A percentile compares a stretch with the other conserved stretches of the same genome.
These are phyloP conservation scores for Coelastrella sp. DNA, from an alignment of 139 green algal species.

Conservation along the genomic window DNA sequence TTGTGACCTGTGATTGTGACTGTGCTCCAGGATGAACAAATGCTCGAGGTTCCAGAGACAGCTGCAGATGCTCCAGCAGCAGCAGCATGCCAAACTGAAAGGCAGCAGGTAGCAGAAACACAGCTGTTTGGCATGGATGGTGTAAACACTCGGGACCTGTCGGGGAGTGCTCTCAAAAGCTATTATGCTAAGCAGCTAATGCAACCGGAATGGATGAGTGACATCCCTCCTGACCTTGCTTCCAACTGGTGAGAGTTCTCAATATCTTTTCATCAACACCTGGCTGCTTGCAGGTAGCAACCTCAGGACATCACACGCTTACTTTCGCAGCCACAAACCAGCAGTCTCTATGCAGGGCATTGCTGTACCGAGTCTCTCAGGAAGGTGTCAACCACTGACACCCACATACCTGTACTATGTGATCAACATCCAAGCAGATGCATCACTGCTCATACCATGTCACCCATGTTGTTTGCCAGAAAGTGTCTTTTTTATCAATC, in stretches of 20 bases:
- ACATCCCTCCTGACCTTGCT: constrained; percentile 82
- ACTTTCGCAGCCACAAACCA: too few relatives aligned
- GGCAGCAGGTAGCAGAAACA: background rate
- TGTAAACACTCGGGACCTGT: background rate
- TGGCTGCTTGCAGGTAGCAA: constrained; percentile 83
- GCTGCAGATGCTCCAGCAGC: constrained; percentile 4
- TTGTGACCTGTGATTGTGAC: background rate
- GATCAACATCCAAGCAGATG: too few relatives aligned
- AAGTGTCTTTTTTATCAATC: background rate
- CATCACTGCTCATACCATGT: constrained; percentile 83
- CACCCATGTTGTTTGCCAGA: constrained; percentile 61
- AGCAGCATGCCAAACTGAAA: background rate
- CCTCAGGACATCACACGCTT: constrained; percentile 93
- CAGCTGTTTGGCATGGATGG: constrained; percentile 32
- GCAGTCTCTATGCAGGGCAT: too few relatives aligned
- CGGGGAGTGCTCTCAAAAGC: constrained; percentile 22
- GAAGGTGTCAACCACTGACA: too few relatives aligned
- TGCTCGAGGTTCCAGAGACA: constrained; percentile 11
- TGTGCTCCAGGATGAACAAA: background rate
- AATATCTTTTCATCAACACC: too few relatives aligned
- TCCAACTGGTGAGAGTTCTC: constrained; percentile 79
- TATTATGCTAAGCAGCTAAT: constrained; percentile 87
- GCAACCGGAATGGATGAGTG: constrained; percentile 92
- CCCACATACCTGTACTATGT: too few relatives aligned
- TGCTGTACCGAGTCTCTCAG: too few relatives aligned